phyloP scores from a whole-genome alignment of 345 rosid genomes.

The Trapa incisa region DNA sequence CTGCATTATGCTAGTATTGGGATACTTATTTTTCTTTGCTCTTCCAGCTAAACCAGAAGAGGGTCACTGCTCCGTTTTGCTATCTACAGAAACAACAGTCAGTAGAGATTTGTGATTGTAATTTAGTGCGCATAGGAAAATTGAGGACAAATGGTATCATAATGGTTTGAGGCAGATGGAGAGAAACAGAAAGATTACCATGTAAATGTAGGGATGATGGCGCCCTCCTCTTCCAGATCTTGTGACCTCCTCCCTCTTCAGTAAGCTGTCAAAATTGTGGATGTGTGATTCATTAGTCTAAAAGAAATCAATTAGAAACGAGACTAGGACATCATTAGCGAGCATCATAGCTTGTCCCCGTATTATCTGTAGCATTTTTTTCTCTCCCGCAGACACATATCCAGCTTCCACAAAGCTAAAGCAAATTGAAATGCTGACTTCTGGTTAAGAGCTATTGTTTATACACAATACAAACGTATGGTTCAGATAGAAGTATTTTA shows the following conservation, averaged over 20 bases:
- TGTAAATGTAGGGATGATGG: constrained; percentile 64
- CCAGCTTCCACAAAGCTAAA: not conserved
- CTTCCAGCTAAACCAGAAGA: not conserved
- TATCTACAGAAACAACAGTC: constrained; percentile 7
- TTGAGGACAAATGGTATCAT: not conserved
- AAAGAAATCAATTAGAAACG: not conserved
- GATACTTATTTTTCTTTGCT: not conserved
- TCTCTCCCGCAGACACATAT: not conserved
- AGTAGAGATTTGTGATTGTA: not conserved
- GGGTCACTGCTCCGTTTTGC: constrained; percentile 1
- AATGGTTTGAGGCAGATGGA: not conserved
- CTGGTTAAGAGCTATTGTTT: not conserved
- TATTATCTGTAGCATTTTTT: not conserved
- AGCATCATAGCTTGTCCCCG: not conserved
- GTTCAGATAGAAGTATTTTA: not conserved
- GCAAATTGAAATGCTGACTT: not conserved
- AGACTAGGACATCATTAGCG: not conserved
- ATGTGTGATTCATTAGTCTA: not conserved
- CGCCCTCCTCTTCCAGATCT: constrained; percentile 81
- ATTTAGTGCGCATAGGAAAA: not conserved
- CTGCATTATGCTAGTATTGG: not conserved
- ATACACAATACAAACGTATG: not conserved
- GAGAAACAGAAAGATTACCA: constrained; percentile 24
- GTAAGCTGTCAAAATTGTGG: constrained; percentile 24
- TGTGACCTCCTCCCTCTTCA: constrained; percentile 48